Conservation (phyloP, 164 flowering plant species). For the Houttuynia cordata region DNA sequence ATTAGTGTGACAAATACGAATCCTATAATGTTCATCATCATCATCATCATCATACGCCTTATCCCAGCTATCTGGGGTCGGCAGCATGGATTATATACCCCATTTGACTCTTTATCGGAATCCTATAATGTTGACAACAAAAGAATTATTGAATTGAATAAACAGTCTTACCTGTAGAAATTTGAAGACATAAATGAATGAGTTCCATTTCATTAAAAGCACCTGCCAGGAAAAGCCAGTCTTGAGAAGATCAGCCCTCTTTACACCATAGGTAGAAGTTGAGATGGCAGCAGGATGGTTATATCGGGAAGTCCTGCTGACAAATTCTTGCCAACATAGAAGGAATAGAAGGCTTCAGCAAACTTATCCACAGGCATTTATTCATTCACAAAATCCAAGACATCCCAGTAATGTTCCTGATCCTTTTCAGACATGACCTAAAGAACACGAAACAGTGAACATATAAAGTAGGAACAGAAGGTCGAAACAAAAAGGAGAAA, state of each 20-base stretch:
- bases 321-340: conserved; percentile 46
- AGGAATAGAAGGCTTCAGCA: conserved; percentile 72
- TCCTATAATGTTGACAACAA: too few species aligned
- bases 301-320: conserved; percentile 39
- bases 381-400: conserved; percentile 40
- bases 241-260: conserved; percentile 62
- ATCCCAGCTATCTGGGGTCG: too few species aligned
- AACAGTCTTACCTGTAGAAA: conserved; percentile 61
- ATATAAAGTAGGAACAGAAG: too few species aligned
- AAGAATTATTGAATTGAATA: too few species aligned
- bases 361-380: conserved; percentile 64
- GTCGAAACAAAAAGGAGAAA: too few species aligned
- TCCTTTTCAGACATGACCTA: conserved; percentile 91
- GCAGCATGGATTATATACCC: too few species aligned
- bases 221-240: conserved; percentile 65
- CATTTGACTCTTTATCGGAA: too few species aligned
- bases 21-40: too few species aligned
- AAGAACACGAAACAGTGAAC: background rate
- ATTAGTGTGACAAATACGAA: too few species aligned
- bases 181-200: conserved; percentile 81
- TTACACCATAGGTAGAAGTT: conserved; percentile 59
- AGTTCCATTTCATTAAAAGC: conserved; percentile 87
- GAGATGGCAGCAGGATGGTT: conserved; percentile 91
- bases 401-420: conserved; percentile 94
- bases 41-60: too few species aligned